phyloP scores from a whole-genome alignment of 2,329 filamentous ascomycete species.

The Thelonectria rubi region DNA sequence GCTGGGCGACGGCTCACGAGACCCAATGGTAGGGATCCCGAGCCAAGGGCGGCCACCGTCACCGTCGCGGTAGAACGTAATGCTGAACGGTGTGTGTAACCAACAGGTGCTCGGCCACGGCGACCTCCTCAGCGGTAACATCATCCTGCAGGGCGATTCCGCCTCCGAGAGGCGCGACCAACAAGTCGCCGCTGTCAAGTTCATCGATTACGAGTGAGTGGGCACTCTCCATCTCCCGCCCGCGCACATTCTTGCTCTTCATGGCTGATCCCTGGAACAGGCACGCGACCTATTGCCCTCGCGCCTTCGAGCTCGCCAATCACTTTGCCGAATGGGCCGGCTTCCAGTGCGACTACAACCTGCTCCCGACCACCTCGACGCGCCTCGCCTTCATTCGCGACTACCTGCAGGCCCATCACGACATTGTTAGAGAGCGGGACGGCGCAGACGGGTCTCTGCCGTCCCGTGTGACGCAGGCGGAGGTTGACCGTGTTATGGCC shows the following conservation, averaged over 20 bases:
- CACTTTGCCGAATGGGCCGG: constrained; percentile 39
- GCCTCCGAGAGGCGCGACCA: background rate
- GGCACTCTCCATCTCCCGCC: background rate
- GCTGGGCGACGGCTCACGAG: constrained; percentile 20
- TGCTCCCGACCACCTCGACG: constrained; percentile 28
- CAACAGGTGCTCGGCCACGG: constrained; percentile 35
- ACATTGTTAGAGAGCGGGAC: constrained; percentile 12
- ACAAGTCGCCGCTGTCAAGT: constrained; percentile 29
- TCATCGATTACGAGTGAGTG: constrained; percentile 39
- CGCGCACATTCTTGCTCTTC: background rate
- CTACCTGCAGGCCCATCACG: constrained; percentile 27
- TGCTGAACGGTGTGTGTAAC: background rate
- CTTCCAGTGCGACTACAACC: constrained; percentile 33
- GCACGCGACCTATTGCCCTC: constrained; percentile 36
- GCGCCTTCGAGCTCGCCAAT: constrained; percentile 37
- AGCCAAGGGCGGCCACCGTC: too few relatives aligned
- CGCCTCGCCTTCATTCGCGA: constrained; percentile 31
- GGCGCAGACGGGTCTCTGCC: background rate
- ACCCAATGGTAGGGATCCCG: constrained; percentile 28
- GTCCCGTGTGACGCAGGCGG: constrained; percentile 21
- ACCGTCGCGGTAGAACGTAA: too few relatives aligned
- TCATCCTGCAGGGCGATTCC: constrained; percentile 31
- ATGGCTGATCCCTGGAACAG: constrained; percentile 12
- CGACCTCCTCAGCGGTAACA: constrained; percentile 36
- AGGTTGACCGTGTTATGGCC: constrained; percentile 30